phyloP scores from a whole-genome alignment of 73 alveolate species.

The Halteria grandinella region DNA sequence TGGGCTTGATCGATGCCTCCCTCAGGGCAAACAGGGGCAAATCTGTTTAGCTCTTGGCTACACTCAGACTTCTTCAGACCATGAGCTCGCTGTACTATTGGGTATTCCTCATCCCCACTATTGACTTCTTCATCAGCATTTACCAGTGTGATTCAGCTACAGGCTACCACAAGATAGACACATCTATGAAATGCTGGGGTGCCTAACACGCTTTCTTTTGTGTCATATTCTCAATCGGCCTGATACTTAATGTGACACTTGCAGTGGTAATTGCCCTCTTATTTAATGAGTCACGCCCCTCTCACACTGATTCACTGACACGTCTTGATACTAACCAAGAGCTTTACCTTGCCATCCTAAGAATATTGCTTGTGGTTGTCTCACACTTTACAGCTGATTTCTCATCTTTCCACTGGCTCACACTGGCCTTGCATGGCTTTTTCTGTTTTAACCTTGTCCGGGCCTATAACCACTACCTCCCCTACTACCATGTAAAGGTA shows the following conservation, averaged over 20 bases:
- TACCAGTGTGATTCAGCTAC: slow-evolving; percentile 20
- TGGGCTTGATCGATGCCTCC: no score
- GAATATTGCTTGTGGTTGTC: slow-evolving; percentile 35
- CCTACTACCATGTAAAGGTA: slow-evolving; percentile 27
- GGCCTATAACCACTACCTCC: slow-evolving; percentile 18
- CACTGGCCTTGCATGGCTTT: slow-evolving; percentile 33
- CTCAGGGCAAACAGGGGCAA: no score
- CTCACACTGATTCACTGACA: slow-evolving; percentile 51
- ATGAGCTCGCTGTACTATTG: no score
- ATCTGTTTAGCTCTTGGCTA: no score
- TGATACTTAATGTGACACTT: background rate
- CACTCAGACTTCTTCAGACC: no score
- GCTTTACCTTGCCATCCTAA: slow-evolving; percentile 25
- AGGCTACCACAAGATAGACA: slow-evolving; percentile 20
- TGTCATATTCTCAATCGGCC: slow-evolving; percentile 16
- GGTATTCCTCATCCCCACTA: slow-evolving; percentile 40
- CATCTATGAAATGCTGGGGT: slow-evolving; percentile 12
- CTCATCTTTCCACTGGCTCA: slow-evolving; percentile 44
- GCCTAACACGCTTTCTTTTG: slow-evolving; percentile 22
- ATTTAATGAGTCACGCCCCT: slow-evolving; percentile 52
- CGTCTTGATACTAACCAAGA: slow-evolving; percentile 57
- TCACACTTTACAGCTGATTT: slow-evolving; percentile 34
- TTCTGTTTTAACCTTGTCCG: slow-evolving; percentile 17
- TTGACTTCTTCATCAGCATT: slow-evolving; percentile 37
- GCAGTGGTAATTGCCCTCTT: slow-evolving; percentile 30